Percentiles rank a stretch among this genome's conserved stretches.
Evolutionary conservation across 2,329 filamentous ascomycete genomes (phyloP).

Genomic region (Pyrenophora graminea): DNA sequence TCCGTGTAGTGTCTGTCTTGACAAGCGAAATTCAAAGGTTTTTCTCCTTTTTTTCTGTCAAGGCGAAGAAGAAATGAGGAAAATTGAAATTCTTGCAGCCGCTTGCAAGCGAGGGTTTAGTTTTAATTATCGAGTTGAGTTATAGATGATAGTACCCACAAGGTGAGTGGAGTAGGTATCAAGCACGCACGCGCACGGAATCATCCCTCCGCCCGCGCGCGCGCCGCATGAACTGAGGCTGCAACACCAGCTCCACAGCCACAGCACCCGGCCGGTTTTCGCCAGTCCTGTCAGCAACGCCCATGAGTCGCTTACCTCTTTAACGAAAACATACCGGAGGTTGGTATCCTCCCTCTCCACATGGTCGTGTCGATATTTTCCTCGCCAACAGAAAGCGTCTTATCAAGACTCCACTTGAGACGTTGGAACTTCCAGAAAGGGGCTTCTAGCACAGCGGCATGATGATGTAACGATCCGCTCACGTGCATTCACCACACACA

Average conservation of each 20-base stretch:
- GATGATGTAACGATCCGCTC: constrained; percentile 10
- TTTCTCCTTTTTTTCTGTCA: neutral
- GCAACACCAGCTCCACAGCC: constrained; percentile 14
- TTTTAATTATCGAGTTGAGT: neutral
- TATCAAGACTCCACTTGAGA: constrained; percentile 1
- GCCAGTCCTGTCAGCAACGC: constrained; percentile 1
- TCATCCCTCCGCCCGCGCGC: neutral
- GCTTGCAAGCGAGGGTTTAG: neutral
- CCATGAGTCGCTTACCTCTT: constrained; percentile 2
- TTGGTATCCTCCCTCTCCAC: neutral
- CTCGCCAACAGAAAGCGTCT: constrained; percentile 1
- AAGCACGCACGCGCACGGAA: too few relatives aligned
- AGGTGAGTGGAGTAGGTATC: too few relatives aligned
- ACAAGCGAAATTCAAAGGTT: neutral
- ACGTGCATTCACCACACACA: constrained; percentile 1
- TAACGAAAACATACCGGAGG: constrained; percentile 10
- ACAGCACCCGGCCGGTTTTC: constrained; percentile 16
- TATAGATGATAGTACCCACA: too few relatives aligned
- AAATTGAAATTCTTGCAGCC: neutral
- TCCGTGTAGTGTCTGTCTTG: neutral
- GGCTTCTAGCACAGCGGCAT: constrained; percentile 8
- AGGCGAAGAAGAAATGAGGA: neutral
- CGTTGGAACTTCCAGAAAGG: neutral
- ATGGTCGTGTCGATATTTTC: constrained; percentile 4
- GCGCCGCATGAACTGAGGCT: constrained; percentile 8